Evolutionary conservation across 306 rosid species (phyloP), one percentile per base, ranked within the genome.

Genomic region (Boehmeria nivea): DNA sequence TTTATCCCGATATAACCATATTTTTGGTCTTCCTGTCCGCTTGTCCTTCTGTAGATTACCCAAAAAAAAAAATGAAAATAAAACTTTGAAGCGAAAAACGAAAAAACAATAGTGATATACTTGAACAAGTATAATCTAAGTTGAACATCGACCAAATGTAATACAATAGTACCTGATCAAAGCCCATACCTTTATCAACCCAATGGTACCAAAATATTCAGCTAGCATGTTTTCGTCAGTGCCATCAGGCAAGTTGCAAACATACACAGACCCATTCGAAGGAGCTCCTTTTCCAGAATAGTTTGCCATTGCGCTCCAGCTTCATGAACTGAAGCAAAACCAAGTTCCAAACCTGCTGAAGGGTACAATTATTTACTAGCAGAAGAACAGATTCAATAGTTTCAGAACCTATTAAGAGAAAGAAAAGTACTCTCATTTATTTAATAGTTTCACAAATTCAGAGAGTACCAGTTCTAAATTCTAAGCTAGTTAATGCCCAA

Each of bases 211-310:
- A 36, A 91, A 91, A 83, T 72, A 77, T 64, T 87, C 96, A 16
- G 99, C 99, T 81, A 91, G 54, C 93, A 75, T 87, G 62, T 25
- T 59, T 26, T 91, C 99, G 25, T 91, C 96, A 14, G 95, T 85
- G 55, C 96, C 96, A 61, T 64, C 66, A 14, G 99, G 99, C 80
- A 91, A 81, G 82, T 91, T 85, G 93, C 89, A 84, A 25, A 91
- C 79, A 74, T 91, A 91, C 44, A 91, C 67, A 69, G 89, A 84
- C 27, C 96, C 99, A 71, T 81, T 91, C 16, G 89, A 68, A 56
- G 83, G 85, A 60, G 83, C 71, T 74, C 74, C 77, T 66, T 80
- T 82, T 69, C 82, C 95, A 26, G 71, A 60, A 75, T 65, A 75
- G 75, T 69, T 80, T 55, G 95, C 89, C 99, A 91, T 91, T 45